Base-by-base conservation (phyloP, 2,329 filamentous ascomycete genomes). In the Phyllosticta citribraziliensis region DNA sequence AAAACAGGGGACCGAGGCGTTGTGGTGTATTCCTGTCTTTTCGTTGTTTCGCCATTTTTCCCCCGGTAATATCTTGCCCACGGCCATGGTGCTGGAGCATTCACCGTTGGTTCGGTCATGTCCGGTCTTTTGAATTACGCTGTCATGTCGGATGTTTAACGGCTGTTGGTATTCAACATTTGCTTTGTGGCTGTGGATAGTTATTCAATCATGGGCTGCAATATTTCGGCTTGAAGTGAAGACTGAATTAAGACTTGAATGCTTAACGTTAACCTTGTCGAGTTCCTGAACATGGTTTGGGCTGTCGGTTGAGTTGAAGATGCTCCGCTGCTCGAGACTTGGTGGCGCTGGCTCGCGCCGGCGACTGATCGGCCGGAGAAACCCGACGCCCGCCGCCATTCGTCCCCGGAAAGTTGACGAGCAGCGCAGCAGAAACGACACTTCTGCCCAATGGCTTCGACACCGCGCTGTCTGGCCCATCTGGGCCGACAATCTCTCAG, bases 381-480 rank as follows among this genome's bases (percentile, higher is more conserved):
- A 54, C 54, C 51, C 51, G 55, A 35, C 53, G 58, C 30, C 53
- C 24, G 58, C 52, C 12, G 58, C 11, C 12, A 30, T 60, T 40
- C 11, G 14, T 40, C 33, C 33, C 33, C 33, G 58, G 58, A 52
- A 60, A 60, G 58, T 60, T 47, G 52, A 50, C 51, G 52, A 11
- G 58, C 58, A 60, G 27, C 52, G 52, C 52, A 40, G 55, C 52
- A 55, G 24, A 35, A 51, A 24, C 33, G 20, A 40, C 47, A 25
- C 59, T 54, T 60, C 52, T 40, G 63, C 63, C 17, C 66, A 66
- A 74, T 74, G 72, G 72, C 72, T 58, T 66, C 67, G 64, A 63
- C 70, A 67, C 69, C 70, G 65, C 67, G 69, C 40, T 64, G 73
- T 64, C 58, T 69, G 58, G 68, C 70, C 69, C 67, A 70, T 3